A percentile compares a stretch with the other conserved stretches of the same genome.
Evolutionary conservation across 2,329 filamentous ascomycete species (phyloP).

Genomic region (Botrytis elliptica): DNA sequence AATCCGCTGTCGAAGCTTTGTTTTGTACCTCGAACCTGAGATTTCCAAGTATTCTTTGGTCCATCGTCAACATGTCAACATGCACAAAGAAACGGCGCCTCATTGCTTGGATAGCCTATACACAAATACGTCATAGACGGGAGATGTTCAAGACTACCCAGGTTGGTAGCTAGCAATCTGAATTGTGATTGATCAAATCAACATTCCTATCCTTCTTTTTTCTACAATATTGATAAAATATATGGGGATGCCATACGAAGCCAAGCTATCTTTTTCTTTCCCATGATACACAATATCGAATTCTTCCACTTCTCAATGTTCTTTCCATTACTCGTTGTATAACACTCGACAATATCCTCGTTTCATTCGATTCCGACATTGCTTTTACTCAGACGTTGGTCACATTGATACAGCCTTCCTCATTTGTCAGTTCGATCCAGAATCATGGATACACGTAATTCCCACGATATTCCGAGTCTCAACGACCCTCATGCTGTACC

Average conservation of each 20-base stretch:
- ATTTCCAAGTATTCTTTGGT: not conserved
- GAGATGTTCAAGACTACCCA: not conserved
- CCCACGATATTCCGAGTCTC: conserved; percentile 4
- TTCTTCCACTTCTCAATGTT: not conserved
- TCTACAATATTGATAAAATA: not conserved
- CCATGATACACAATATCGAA: not conserved
- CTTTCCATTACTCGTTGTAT: not conserved
- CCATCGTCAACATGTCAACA: not conserved
- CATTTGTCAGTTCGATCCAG: not conserved
- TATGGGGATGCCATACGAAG: not conserved
- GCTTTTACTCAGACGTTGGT: too few species aligned
- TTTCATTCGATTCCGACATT: not conserved
- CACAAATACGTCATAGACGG: conserved; percentile 7
- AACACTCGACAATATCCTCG: not conserved
- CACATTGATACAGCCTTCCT: not conserved
- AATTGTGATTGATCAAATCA: conserved; percentile 3
- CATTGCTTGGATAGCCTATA: not conserved
- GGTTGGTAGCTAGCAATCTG: not conserved
- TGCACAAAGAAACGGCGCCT: not conserved
- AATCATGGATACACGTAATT: not conserved
- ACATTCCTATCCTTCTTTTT: not conserved
- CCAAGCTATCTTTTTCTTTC: not conserved
- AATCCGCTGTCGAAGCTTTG: not conserved
- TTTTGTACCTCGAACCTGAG: not conserved
- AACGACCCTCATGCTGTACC: conserved; percentile 10